Evolutionary conservation across 2,329 filamentous ascomycete genomes (phyloP).

Genomic region (Cladophialophora bantiana): DNA sequence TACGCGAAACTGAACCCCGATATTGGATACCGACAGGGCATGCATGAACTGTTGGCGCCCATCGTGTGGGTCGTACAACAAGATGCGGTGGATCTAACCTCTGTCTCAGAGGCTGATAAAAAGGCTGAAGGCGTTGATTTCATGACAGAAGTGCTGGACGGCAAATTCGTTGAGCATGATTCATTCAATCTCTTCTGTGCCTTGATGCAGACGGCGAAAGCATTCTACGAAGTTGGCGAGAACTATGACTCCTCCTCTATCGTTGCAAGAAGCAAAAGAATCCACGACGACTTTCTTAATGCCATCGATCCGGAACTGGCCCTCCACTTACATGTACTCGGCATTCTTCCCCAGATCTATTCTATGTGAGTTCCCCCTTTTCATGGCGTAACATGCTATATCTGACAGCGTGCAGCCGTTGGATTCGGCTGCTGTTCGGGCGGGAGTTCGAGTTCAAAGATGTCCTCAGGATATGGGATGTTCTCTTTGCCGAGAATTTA

Average conservation of each 20-base stretch:
- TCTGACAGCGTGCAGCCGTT: conserved; percentile 66
- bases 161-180: conserved; percentile 83
- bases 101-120: conserved; percentile 46
- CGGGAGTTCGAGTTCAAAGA: conserved; percentile 91
- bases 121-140: conserved; percentile 52
- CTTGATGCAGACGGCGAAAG: conserved; percentile 85
- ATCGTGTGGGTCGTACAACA: conserved; percentile 83
- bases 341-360: conserved; percentile 95
- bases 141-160: conserved; percentile 73
- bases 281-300: conserved; percentile 81
- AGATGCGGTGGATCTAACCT: conserved; percentile 72
- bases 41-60: conserved; percentile 94
- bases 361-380: conserved; percentile 70
- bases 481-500: conserved; percentile 85
- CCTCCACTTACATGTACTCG: conserved; percentile 78
- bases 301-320: conserved; percentile 84
- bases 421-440: conserved; percentile 91
- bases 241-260: conserved; percentile 69
- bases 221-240: conserved; percentile 79
- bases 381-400: background rate
- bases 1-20: conserved; percentile 92
- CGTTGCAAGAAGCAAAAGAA: conserved; percentile 81
- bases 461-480: conserved; percentile 86
- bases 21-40: conserved; percentile 93
- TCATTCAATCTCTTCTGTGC: conserved; percentile 83